phyloP scores from a whole-genome alignment of 2,329 filamentous ascomycete genomes.

The Aspergillus terreus region DNA sequence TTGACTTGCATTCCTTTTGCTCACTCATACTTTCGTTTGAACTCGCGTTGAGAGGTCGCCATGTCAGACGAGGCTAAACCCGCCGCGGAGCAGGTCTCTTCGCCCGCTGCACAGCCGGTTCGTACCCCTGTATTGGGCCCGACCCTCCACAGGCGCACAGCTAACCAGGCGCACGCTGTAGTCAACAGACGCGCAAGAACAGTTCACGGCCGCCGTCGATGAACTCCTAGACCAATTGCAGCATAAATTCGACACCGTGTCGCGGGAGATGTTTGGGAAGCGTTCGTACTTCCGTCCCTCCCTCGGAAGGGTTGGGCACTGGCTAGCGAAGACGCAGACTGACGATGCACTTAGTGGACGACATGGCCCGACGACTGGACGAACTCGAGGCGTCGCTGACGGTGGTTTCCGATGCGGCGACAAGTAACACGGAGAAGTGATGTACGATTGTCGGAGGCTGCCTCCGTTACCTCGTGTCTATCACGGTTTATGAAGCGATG shows the following conservation, averaged over 20 bases:
- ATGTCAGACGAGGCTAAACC: neutral
- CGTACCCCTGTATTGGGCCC: neutral
- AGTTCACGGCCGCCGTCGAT: conserved; percentile 72
- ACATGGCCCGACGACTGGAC: conserved; percentile 84
- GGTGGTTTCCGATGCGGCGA: conserved; percentile 44
- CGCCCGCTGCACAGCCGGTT: neutral
- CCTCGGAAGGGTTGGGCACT: too few relatives aligned
- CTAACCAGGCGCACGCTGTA: neutral
- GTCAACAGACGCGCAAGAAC: conserved; percentile 44
- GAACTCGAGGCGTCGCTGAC: conserved; percentile 72
- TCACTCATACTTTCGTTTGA: neutral
- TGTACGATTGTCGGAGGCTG: neutral
- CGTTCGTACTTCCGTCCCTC: conserved; percentile 53
- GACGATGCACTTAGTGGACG: conserved; percentile 65
- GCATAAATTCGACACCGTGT: conserved; percentile 79
- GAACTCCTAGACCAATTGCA: conserved; percentile 81
- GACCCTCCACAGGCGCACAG: neutral
- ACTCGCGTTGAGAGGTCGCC: neutral
- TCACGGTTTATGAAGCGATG: neutral
- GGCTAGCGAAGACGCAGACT: too few relatives aligned
- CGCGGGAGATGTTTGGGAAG: conserved; percentile 82
- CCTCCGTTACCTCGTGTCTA: too few relatives aligned
- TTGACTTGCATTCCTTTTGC: too few relatives aligned
- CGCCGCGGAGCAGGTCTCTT: neutral
- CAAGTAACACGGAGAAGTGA: conserved; percentile 16